Conservation (phyloP, 345 rosid species). For the Moringa oleifera region DNA sequence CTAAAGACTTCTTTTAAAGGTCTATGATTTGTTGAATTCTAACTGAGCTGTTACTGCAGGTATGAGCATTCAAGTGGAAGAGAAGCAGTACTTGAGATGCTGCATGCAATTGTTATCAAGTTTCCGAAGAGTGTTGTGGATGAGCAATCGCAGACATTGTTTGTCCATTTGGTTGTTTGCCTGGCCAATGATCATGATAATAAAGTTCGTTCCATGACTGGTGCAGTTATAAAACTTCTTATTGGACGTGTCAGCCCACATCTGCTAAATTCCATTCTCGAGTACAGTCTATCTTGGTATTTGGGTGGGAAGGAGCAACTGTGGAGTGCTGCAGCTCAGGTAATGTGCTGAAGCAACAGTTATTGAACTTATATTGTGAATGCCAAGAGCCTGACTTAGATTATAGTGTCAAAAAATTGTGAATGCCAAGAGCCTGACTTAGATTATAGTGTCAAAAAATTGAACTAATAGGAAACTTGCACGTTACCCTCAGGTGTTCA, state of each 20-base stretch:
- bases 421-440: not conserved
- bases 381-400: too few relatives aligned
- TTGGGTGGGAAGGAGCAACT: slow-evolving; percentile 42
- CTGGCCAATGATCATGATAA: slow-evolving; percentile 63
- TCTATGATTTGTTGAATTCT: slow-evolving; percentile 9
- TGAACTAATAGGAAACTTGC: not conserved
- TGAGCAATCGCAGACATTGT: slow-evolving; percentile 46
- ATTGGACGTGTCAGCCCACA: slow-evolving; percentile 42
- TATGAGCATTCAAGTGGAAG: slow-evolving; percentile 84
- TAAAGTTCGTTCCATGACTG: slow-evolving; percentile 53
- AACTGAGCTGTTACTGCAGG: slow-evolving; percentile 34
- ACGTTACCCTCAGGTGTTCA: too few relatives aligned
- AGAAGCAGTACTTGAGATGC: slow-evolving; percentile 87
- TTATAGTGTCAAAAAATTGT: too few relatives aligned
- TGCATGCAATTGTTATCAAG: slow-evolving; percentile 58
- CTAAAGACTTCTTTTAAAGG: not conserved
- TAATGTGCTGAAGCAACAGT: slow-evolving; percentile 17
- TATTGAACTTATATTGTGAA: not conserved
- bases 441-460: not conserved
- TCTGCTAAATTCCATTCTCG: slow-evolving; percentile 39
- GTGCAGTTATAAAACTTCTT: slow-evolving; percentile 50
- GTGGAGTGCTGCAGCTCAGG: slow-evolving; percentile 81
- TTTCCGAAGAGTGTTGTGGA: slow-evolving; percentile 51
- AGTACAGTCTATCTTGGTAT: slow-evolving; percentile 60
- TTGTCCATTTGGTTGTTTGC: slow-evolving; percentile 48